Evolutionary conservation across 352 stramenopile genomes (phyloP).

Genomic region (Globisporangium middletonii): DNA sequence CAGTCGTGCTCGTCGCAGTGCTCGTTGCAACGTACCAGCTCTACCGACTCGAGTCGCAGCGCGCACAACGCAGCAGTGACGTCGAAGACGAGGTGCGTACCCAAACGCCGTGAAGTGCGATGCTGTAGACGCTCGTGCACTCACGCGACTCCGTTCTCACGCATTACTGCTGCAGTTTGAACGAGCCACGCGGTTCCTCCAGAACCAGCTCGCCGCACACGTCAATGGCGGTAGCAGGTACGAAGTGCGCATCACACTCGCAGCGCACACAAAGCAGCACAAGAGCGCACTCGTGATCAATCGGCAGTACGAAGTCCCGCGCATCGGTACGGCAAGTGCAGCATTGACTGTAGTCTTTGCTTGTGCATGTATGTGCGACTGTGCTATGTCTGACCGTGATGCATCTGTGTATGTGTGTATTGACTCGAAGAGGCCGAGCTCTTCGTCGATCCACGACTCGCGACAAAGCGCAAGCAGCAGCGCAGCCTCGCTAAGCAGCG

Average conservation of each 20-base stretch:
- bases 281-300: conserved; percentile 54
- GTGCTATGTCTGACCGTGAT: no score
- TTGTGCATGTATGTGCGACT: neutral
- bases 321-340: conserved; percentile 33
- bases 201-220: conserved; percentile 25
- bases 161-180: conserved; percentile 33
- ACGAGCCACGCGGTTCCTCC: conserved; percentile 30
- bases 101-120: neutral
- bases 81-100: conserved; percentile 37
- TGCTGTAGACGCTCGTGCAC: neutral
- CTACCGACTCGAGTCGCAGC: conserved; percentile 41
- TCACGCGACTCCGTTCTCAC: neutral
- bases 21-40: conserved; percentile 58
- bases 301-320: conserved; percentile 35
- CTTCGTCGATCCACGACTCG: conserved; percentile 35
- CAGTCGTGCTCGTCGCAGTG: conserved; percentile 57
- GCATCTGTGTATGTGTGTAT: neutral
- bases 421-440: conserved; percentile 34
- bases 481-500: conserved; percentile 3
- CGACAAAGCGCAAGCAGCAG: conserved; percentile 5
- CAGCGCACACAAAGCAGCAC: conserved; percentile 9
- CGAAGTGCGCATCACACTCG: conserved; percentile 33
- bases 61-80: conserved; percentile 15
- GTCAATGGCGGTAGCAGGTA: conserved; percentile 20
- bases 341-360: no score